Evolutionary conservation across 495 filamentous ascomycete genomes (phyloP).

Genomic region (Penicillium cosmopolitanum): DNA sequence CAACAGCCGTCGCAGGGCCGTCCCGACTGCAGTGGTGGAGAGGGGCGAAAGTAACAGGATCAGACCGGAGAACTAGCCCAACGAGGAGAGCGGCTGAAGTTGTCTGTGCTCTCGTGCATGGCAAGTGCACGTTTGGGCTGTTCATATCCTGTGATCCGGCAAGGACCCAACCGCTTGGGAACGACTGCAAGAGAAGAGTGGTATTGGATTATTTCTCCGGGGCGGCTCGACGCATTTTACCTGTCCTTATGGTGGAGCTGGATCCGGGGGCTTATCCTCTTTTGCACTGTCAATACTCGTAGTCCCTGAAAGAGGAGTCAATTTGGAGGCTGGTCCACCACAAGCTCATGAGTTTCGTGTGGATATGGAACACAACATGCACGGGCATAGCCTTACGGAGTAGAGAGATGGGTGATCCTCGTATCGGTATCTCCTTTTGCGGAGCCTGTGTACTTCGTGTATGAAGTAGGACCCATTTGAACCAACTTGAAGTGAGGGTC

Average conservation of each 20-base stretch:
- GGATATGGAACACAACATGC: neutral
- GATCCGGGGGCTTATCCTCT: neutral
- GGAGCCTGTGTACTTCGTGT: constrained; percentile 6
- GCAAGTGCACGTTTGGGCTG: constrained; percentile 8
- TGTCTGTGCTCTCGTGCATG: constrained; percentile 18
- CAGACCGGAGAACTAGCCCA: constrained; percentile 19
- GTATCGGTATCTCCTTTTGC: constrained; percentile 10
- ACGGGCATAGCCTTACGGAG: neutral
- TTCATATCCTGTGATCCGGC: constrained; percentile 21
- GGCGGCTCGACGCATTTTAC: neutral
- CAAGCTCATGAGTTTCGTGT: neutral
- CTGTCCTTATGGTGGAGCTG: neutral
- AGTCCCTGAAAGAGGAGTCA: neutral
- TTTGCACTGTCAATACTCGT: neutral
- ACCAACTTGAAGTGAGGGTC: neutral
- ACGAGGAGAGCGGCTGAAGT: constrained; percentile 17
- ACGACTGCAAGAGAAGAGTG: neutral
- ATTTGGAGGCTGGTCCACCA: neutral
- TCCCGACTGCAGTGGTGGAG: constrained; percentile 5
- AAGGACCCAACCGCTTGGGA: constrained; percentile 1
- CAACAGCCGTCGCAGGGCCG: constrained; percentile 4
- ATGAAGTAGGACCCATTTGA: too few species aligned
- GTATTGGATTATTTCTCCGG: neutral
- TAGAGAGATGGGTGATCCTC: neutral
- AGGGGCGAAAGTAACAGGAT: constrained; percentile 5